phyloP scores from a whole-genome alignment of 202 grass and related monocot species.

The Schoenoplectus tabernaemontani region DNA sequence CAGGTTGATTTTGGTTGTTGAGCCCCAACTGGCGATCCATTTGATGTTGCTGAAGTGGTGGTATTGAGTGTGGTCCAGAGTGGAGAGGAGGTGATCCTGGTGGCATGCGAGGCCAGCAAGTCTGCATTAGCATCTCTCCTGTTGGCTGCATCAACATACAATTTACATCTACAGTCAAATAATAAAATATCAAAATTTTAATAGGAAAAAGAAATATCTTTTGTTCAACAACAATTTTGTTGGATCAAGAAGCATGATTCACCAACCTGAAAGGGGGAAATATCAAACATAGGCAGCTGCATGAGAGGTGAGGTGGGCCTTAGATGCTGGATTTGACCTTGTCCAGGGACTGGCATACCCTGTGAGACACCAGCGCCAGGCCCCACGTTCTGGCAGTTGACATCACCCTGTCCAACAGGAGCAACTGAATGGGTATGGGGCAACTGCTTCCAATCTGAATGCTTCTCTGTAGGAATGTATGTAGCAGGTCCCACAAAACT shows the following conservation, averaged over 20 bases:
- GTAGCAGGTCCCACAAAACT: slow-evolving; percentile 75
- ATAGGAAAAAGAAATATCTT: not conserved
- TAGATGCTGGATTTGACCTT: slow-evolving; percentile 47
- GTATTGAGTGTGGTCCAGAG: slow-evolving; percentile 58
- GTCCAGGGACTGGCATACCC: slow-evolving; percentile 34
- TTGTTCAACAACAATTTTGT: not conserved
- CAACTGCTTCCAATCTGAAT: slow-evolving; percentile 83
- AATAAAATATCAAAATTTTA: no score
- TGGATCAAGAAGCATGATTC: not conserved
- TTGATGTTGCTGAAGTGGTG: slow-evolving; percentile 66
- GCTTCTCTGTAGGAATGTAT: slow-evolving; percentile 81
- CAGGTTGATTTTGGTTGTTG: no score
- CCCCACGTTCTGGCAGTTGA: slow-evolving; percentile 50
- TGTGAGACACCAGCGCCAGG: slow-evolving; percentile 44
- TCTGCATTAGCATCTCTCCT: slow-evolving; percentile 75
- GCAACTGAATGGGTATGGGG: slow-evolving; percentile 39
- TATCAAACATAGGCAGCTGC: slow-evolving; percentile 96
- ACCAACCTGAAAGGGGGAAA: slow-evolving; percentile 86
- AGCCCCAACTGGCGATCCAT: slow-evolving; percentile 50
- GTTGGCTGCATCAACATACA: slow-evolving; percentile 45
- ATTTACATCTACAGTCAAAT: slow-evolving; percentile 13
- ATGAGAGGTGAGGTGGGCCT: slow-evolving; percentile 63
- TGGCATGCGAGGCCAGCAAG: slow-evolving; percentile 88
- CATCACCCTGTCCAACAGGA: slow-evolving; percentile 52
- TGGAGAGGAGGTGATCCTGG: slow-evolving; percentile 44